A percentile compares a stretch with the other conserved stretches of the same genome.
phyloP scores from a whole-genome alignment of 306 rosid species.

The Prinsepia uniflora region DNA sequence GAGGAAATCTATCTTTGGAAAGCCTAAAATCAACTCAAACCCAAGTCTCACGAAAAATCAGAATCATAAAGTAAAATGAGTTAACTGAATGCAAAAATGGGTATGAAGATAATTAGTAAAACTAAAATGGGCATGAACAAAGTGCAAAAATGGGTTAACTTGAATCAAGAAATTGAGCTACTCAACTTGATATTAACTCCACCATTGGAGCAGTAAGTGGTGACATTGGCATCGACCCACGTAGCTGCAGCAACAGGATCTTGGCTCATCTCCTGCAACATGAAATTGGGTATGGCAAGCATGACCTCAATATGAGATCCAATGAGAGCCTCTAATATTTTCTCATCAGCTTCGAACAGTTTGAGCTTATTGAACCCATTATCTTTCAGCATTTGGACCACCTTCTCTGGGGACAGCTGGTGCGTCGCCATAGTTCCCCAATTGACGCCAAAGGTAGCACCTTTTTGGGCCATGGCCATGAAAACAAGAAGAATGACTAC shows the following conservation, averaged over 20 bases:
- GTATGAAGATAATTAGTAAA: neutral
- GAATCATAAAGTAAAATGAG: neutral
- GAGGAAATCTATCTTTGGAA: too few relatives aligned
- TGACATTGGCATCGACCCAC: conserved; percentile 89
- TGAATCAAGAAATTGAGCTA: conserved; percentile 5
- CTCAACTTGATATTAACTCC: conserved; percentile 91
- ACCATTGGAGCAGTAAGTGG: conserved; percentile 63
- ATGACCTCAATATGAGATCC: conserved; percentile 82
- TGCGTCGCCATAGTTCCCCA: conserved; percentile 92
- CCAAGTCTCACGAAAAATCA: neutral
- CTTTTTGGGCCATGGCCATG: conserved; percentile 25
- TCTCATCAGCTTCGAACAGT: conserved; percentile 80
- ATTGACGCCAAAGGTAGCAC: conserved; percentile 64
- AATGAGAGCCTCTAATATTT: conserved; percentile 62
- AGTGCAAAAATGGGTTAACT: neutral
- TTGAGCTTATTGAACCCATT: conserved; percentile 70
- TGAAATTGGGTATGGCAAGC: conserved; percentile 74
- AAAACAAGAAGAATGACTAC: conserved; percentile 32
- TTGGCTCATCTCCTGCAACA: conserved; percentile 61
- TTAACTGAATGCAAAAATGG: neutral
- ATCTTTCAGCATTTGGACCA: conserved; percentile 65
- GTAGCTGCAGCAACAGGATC: conserved; percentile 60
- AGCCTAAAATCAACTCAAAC: too few relatives aligned
- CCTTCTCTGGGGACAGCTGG: conserved; percentile 62
- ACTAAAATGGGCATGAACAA: neutral